A percentile compares a stretch with the other conserved stretches of the same genome.
phyloP scores from a whole-genome alignment of 192 early-diverging fungal species.

The Coemansia sp. region DNA sequence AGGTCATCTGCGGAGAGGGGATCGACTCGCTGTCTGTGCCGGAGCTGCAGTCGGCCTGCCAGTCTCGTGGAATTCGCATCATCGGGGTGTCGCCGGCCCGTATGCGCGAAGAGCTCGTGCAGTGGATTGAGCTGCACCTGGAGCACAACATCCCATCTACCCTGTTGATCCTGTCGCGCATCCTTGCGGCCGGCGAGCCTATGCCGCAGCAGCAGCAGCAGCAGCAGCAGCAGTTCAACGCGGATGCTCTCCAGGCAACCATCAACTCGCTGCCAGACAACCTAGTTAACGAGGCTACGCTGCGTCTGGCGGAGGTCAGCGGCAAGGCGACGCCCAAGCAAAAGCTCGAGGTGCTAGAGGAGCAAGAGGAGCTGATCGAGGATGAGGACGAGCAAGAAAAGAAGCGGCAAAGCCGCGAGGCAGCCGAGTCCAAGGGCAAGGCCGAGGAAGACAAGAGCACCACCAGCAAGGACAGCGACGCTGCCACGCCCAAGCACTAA shows the following conservation, averaged over 20 bases:
- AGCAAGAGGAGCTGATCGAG: slow-evolving; percentile 96
- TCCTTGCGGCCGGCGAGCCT: slow-evolving; percentile 72
- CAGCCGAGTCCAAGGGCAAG: slow-evolving; percentile 55
- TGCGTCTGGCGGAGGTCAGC: slow-evolving; percentile 83
- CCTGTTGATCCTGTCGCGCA: slow-evolving; percentile 85
- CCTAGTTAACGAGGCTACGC: slow-evolving; percentile 80
- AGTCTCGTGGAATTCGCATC: slow-evolving; percentile 83
- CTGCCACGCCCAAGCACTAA: slow-evolving; percentile 14
- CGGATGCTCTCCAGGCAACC: slow-evolving; percentile 90
- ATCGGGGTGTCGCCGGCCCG: slow-evolving; percentile 88
- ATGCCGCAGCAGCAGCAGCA: slow-evolving; percentile 80
- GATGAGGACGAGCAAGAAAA: slow-evolving; percentile 91
- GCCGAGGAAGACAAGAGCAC: slow-evolving; percentile 36
- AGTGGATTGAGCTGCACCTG: slow-evolving; percentile 95
- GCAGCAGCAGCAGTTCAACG: slow-evolving; percentile 57
- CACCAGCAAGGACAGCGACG: slow-evolving; percentile 17
- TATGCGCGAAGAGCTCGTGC: slow-evolving; percentile 79
- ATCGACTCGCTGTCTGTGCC: slow-evolving; percentile 84
- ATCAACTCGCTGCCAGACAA: slow-evolving; percentile 89
- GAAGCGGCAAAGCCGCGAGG: slow-evolving; percentile 55
- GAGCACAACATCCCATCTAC: slow-evolving; percentile 88
- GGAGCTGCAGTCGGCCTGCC: slow-evolving; percentile 85
- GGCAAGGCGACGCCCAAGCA: slow-evolving; percentile 91
- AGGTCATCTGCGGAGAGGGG: slow-evolving; percentile 81
- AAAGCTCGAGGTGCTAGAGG: slow-evolving; percentile 87